Evolutionary conservation across 352 stramenopile species (phyloP).

Genomic region (Pythium periplocum): DNA sequence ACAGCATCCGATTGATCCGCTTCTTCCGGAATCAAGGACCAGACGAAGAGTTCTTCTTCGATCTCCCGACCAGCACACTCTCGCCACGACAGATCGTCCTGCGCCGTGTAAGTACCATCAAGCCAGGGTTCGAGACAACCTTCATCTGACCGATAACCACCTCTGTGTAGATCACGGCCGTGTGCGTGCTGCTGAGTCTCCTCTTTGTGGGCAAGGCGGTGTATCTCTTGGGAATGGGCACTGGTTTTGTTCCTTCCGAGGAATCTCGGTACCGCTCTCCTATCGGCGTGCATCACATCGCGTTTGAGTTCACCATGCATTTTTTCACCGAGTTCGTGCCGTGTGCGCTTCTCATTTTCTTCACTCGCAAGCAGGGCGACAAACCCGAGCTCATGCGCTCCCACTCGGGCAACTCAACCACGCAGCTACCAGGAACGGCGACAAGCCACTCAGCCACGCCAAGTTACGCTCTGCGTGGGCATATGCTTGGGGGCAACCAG

Average conservation of each 20-base stretch:
- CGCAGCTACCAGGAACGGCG: too few relatives aligned
- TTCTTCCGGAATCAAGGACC: conserved; percentile 73
- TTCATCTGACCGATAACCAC: too few relatives aligned
- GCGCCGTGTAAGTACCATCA: conserved; percentile 34
- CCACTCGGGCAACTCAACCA: too few relatives aligned
- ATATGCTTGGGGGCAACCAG: conserved; percentile 22
- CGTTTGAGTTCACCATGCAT: conserved; percentile 68
- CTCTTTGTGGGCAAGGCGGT: conserved; percentile 61
- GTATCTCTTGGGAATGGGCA: conserved; percentile 71
- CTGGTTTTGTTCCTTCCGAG: conserved; percentile 49
- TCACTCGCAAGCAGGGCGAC: conserved; percentile 44
- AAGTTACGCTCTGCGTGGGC: conserved; percentile 22
- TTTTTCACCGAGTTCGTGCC: conserved; percentile 74
- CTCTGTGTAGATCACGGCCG: conserved; percentile 51
- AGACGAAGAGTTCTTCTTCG: conserved; percentile 81
- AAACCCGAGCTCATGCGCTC: conserved; percentile 12
- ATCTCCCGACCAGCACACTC: conserved; percentile 35
- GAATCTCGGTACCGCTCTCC: conserved; percentile 57
- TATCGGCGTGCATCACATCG: conserved; percentile 60
- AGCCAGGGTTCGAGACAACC: too few relatives aligned
- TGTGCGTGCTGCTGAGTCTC: conserved; percentile 67
- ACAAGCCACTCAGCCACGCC: conserved; percentile 1
- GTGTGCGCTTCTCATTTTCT: conserved; percentile 54
- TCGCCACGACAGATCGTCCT: conserved; percentile 63
- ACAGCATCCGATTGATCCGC: conserved; percentile 70